These are phyloP conservation scores for Phytopythium aichiense DNA, from an alignment of 352 stramenopile genomes.

Conservation along the genomic window DNA sequence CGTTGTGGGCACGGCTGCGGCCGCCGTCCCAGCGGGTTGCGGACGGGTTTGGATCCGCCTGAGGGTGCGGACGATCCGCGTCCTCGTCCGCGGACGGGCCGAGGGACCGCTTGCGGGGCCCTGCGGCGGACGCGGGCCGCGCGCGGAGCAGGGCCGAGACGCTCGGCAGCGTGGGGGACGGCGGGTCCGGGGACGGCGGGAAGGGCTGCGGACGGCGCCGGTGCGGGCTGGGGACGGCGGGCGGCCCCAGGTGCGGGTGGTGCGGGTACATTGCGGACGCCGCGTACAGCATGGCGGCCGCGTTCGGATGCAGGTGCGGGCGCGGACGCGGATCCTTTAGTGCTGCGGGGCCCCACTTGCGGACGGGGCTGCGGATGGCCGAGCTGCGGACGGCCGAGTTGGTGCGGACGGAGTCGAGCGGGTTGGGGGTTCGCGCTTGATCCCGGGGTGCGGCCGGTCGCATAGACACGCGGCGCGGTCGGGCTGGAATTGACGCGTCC, in stretches of 20 bases:
- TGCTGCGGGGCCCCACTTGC: not conserved
- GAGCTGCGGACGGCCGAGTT: not conserved
- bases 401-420: not conserved
- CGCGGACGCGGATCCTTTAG: not conserved
- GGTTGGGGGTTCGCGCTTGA: too few relatives aligned
- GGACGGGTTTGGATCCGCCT: too few relatives aligned
- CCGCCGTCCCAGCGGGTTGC: too few relatives aligned
- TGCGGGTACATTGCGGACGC: not conserved
- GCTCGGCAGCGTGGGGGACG: not conserved
- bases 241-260: not conserved
- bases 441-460: not conserved
- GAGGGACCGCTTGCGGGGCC: not conserved
- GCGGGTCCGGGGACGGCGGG: not conserved
- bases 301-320: not conserved
- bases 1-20: not conserved
- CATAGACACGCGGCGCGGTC: slow-evolving; percentile 9
- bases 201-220: not conserved
- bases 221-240: not conserved
- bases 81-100: not conserved
- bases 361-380: not conserved
- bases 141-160: slow-evolving; percentile 3
- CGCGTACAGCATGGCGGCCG: slow-evolving; percentile 1
- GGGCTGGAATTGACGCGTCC: slow-evolving; percentile 8
- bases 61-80: too few relatives aligned
- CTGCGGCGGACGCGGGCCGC: not conserved